Evolutionary conservation across 441 rosid species (phyloP).

Genomic region (Cnidoscolus chayamansa): DNA sequence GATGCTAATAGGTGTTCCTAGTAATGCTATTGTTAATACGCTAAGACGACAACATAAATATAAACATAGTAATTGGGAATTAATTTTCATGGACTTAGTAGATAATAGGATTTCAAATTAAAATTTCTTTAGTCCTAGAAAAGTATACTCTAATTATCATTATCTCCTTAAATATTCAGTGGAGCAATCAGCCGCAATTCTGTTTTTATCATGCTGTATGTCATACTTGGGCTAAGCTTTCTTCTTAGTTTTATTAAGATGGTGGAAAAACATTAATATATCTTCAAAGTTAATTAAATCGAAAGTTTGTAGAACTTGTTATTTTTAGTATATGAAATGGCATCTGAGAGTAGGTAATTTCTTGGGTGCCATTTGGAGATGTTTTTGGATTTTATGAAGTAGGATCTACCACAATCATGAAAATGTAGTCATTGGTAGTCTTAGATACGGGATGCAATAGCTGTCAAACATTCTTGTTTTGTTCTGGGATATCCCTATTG

Average conservation of each 20-base stretch:
- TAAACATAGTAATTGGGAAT: background rate
- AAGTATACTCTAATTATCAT: background rate
- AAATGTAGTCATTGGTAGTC: background rate
- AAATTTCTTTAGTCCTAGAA: no score
- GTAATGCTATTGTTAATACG: no score
- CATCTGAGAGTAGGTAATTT: background rate
- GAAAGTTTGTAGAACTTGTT: background rate
- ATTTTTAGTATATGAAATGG: background rate
- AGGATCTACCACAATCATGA: background rate
- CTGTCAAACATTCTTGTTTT: background rate
- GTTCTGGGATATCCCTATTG: background rate
- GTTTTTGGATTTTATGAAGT: background rate
- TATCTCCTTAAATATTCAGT: background rate
- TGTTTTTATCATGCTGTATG: no score
- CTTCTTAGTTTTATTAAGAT: background rate
- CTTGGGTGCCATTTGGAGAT: background rate
- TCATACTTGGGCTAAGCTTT: no score
- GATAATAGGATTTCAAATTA: background rate
- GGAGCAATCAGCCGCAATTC: background rate
- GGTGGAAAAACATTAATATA: no score
- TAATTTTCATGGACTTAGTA: background rate
- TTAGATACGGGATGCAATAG: background rate
- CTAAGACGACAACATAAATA: background rate
- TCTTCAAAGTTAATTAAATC: background rate
- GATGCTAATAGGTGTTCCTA: background rate